These are phyloP conservation scores for Galeopsis tetrahit DNA, from an alignment of 257 asterid genomes.

Conservation along the genomic window DNA sequence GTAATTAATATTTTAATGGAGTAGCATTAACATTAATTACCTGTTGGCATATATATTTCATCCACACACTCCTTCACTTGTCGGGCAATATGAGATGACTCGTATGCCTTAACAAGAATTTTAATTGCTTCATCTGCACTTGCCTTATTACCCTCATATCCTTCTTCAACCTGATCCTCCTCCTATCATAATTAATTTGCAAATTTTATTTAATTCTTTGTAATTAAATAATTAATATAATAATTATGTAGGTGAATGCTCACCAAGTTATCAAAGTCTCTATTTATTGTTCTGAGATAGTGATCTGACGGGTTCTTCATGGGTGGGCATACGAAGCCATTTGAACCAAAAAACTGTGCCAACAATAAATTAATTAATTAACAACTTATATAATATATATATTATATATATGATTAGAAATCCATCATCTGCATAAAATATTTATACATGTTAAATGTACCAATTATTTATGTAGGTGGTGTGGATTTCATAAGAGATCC, in stretches of 20 bases:
- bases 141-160: constrained; percentile 29
- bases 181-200: not conserved
- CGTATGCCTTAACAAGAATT: constrained; percentile 42
- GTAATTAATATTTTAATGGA: too few species aligned
- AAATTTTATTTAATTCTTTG: too few species aligned
- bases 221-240: too few species aligned
- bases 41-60: constrained; percentile 39
- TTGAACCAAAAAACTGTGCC: constrained; percentile 45
- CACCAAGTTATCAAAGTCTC: constrained; percentile 42
- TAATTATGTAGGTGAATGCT: too few species aligned
- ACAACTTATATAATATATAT: too few species aligned
- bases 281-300: constrained; percentile 53
- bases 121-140: constrained; percentile 42
- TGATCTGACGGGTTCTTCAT: constrained; percentile 61
- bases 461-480: too few species aligned
- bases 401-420: too few species aligned
- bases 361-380: too few species aligned
- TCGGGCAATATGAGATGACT: constrained; percentile 36
- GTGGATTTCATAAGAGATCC: too few species aligned
- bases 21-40: constrained; percentile 8
- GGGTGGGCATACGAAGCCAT: constrained; percentile 51
- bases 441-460: too few species aligned
- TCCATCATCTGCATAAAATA: too few species aligned
- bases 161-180: constrained; percentile 49
- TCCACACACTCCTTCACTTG: constrained; percentile 34